phyloP scores from a whole-genome alignment of 129 eudicot genomes.

The Flaveria sonorensis region DNA sequence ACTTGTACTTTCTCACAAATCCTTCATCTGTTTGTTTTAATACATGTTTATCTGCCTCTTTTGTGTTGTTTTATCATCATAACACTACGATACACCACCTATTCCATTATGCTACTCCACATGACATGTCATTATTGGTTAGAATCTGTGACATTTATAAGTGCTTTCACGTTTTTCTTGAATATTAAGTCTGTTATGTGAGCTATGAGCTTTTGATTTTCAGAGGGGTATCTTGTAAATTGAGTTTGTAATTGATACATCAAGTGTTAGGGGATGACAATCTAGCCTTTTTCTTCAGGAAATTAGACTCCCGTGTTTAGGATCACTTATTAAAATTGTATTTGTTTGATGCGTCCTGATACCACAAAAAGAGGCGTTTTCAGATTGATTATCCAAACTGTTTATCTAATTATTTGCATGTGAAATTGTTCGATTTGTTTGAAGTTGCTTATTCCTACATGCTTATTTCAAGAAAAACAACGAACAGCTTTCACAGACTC shows the following conservation, averaged over 20 bases:
- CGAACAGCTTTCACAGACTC: not conserved
- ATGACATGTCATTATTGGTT: not conserved
- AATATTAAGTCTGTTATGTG: not conserved
- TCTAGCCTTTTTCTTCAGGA: not conserved
- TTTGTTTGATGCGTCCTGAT: not conserved
- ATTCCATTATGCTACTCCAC: no score
- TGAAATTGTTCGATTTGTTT: not conserved
- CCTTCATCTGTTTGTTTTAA: constrained; percentile 20
- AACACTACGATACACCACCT: no score
- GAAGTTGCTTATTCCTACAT: not conserved
- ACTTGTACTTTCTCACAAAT: constrained; percentile 48
- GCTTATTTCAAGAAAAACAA: not conserved
- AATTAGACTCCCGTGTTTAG: not conserved
- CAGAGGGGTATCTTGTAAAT: not conserved
- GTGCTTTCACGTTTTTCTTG: not conserved
- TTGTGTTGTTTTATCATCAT: not conserved
- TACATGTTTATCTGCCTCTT: constrained; percentile 15
- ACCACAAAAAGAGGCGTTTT: not conserved
- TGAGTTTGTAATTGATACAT: not conserved
- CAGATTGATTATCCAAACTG: not conserved
- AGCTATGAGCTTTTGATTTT: not conserved
- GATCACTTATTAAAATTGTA: not conserved
- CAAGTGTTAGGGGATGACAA: not conserved
- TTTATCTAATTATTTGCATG: not conserved
- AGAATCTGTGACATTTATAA: not conserved